phyloP scores from a whole-genome alignment of 176 grass and related monocot genomes.

The Carex myosuroides region DNA sequence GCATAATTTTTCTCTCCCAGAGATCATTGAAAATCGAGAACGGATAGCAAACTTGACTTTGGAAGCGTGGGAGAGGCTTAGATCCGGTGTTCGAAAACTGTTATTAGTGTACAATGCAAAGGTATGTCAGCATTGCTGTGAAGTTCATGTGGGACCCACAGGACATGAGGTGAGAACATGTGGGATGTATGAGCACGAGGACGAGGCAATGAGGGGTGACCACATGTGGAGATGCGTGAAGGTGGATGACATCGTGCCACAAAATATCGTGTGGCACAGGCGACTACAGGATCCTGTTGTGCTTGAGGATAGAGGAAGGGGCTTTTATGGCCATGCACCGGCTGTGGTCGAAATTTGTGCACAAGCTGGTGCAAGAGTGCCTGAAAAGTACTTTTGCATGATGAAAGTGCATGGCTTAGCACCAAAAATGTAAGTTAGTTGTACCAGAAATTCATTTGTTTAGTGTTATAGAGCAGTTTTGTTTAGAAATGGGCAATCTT shows the following conservation, averaged over 20 bases:
- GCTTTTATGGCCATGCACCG: constrained; percentile 80
- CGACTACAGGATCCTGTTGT: constrained; percentile 66
- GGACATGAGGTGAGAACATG: constrained; percentile 78
- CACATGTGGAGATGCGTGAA: constrained; percentile 71
- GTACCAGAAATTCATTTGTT: neutral
- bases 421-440: constrained; percentile 19
- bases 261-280: constrained; percentile 73
- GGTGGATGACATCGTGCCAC: constrained; percentile 70
- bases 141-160: constrained; percentile 72
- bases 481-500: constrained; percentile 10
- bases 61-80: constrained; percentile 74
- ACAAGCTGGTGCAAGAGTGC: constrained; percentile 70
- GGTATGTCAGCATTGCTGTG: constrained; percentile 69
- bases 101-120: constrained; percentile 82
- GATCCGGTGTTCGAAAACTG: constrained; percentile 66
- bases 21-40: neutral
- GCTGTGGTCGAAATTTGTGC: constrained; percentile 70
- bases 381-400: constrained; percentile 51
- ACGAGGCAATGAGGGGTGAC: constrained; percentile 58
- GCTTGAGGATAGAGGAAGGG: constrained; percentile 47
- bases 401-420: constrained; percentile 74
- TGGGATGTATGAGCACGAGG: constrained; percentile 70
- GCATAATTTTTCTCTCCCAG: neutral
- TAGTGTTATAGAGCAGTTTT: neutral
- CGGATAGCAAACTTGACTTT: constrained; percentile 52